These are phyloP conservation scores for Acanthamoeba divionensis DNA, from an alignment of 208 protist species.

Conservation along the genomic window DNA sequence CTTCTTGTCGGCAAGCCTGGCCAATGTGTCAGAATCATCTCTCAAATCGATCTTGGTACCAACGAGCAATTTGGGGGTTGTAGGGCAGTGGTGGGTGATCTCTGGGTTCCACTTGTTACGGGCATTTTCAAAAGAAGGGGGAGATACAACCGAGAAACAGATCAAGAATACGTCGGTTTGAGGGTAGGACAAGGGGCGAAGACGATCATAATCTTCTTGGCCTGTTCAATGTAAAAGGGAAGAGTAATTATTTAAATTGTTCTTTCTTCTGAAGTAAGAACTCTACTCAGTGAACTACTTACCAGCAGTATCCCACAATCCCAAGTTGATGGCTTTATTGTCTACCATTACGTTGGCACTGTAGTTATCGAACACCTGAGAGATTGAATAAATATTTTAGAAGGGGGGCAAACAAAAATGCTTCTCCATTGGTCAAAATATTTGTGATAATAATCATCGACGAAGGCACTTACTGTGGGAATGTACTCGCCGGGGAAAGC, in stretches of 20 bases:
- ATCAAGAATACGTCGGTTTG: conserved; percentile 84
- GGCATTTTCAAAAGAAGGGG: conserved; percentile 79
- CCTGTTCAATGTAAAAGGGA: conserved; percentile 56
- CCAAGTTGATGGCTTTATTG: conserved; percentile 71
- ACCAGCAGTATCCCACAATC: conserved; percentile 77
- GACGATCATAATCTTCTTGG: conserved; percentile 92
- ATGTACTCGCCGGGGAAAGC: conserved; percentile 81
- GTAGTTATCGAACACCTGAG: conserved; percentile 89
- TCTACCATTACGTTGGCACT: conserved; percentile 78
- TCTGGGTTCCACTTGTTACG: conserved; percentile 68
- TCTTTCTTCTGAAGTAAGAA: no score
- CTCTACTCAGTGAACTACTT: no score
- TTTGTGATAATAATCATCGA: background rate
- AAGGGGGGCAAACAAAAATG: conserved; percentile 60
- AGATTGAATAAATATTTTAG: no score
- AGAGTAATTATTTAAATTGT: conserved; percentile 80
- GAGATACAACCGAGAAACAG: conserved; percentile 84
- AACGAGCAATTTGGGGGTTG: conserved; percentile 84
- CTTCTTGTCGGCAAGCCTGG: conserved; percentile 63
- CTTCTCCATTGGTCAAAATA: background rate
- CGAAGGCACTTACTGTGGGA: conserved; percentile 6
- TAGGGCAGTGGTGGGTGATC: conserved; percentile 72
- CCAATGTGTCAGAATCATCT: conserved; percentile 47
- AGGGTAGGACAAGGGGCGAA: conserved; percentile 89
- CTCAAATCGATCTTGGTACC: conserved; percentile 90